A percentile compares a stretch with the other conserved stretches of the same genome.
Evolutionary conservation across 352 stramenopile genomes (phyloP).

Genomic region (Halophytophthora polymorphica): DNA sequence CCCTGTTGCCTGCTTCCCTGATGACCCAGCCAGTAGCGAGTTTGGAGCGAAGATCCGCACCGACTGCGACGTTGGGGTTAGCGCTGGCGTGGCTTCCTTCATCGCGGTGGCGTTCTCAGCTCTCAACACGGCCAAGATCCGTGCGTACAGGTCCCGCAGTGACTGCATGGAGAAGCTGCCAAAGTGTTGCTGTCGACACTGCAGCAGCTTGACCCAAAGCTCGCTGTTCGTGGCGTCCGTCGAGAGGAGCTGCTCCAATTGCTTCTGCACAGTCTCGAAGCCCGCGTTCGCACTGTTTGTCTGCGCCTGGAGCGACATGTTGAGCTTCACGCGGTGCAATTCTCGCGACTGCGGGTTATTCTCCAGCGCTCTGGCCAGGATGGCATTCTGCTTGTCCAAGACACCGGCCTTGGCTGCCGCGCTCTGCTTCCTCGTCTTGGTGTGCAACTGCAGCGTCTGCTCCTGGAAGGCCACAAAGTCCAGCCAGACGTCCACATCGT

Average conservation of each 20-base stretch:
- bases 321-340: conserved; percentile 49
- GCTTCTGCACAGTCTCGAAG: conserved; percentile 23
- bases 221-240: conserved; percentile 40
- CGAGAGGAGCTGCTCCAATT: conserved; percentile 55
- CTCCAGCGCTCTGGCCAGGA: conserved; percentile 51
- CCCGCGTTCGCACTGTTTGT: conserved; percentile 15
- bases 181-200: conserved; percentile 58
- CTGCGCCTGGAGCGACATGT: conserved; percentile 33
- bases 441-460: conserved; percentile 40
- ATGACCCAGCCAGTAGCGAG: background rate
- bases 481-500: conserved; percentile 52
- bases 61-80: background rate
- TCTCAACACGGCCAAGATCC: conserved; percentile 50
- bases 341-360: conserved; percentile 45
- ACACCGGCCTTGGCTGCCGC: conserved; percentile 28
- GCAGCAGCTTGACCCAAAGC: conserved; percentile 60
- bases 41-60: background rate
- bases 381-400: conserved; percentile 60
- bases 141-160: conserved; percentile 67
- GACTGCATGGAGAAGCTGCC: conserved; percentile 64
- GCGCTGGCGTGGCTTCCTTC: conserved; percentile 1
- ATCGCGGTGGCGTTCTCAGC: conserved; percentile 19
- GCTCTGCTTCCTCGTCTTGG: conserved; percentile 20
- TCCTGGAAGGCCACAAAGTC: conserved; percentile 77
- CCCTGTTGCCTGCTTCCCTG: background rate